Base-by-base conservation (phyloP, 116 monocot genomes). In the Papilionanthe hybrid region DNA sequence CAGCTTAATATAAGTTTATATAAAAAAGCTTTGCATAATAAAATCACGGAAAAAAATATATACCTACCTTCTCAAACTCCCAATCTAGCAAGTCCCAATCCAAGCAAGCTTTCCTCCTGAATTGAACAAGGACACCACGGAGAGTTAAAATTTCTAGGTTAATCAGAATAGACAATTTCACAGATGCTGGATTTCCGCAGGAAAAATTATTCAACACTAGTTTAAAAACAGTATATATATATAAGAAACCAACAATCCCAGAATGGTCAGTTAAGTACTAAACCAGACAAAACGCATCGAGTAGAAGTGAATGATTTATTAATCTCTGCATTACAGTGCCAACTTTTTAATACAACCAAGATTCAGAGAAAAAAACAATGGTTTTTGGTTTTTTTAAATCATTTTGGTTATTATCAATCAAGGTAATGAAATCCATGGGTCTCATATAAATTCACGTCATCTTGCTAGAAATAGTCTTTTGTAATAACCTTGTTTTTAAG, bases 1-100 rank as follows among this genome's bases (percentile, higher is more conserved):
- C 68, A 30, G 25, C 13, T 68, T 28, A 68, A 68, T 29, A 29
- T 28, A 68, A 28, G 6, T 29, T 68, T 30, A 27, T 11, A 69
- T 69, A 37, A 29, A 30, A 15, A 28, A 69, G 3, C 32, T 32
- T 37, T 32, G 17, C 15, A 43, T 15, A 15, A 53, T 22, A 73
- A 73, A 44, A 42, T 71, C 10, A 17, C 32, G 71, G 22, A 19
- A n/a, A 42, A 44, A 43, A 44, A 44, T 32, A 9, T 30, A 72
- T 44, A 7, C 60, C 60, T 25, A 73, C 75, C 75, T 47, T n/a
- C 27, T 75, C 49, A 75, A 49, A 75, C 49, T 75, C 75, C 75
- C 45, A 75, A 27, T 75, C 49, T 22, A 28, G 5, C n/a, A 75
- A 75, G 75, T 75, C 49, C 47, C 18, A 75, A 50, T 75, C 49